Conservation (phyloP, 768 basidiomycete species). For the Phanerodontia chrysosporium region DNA sequence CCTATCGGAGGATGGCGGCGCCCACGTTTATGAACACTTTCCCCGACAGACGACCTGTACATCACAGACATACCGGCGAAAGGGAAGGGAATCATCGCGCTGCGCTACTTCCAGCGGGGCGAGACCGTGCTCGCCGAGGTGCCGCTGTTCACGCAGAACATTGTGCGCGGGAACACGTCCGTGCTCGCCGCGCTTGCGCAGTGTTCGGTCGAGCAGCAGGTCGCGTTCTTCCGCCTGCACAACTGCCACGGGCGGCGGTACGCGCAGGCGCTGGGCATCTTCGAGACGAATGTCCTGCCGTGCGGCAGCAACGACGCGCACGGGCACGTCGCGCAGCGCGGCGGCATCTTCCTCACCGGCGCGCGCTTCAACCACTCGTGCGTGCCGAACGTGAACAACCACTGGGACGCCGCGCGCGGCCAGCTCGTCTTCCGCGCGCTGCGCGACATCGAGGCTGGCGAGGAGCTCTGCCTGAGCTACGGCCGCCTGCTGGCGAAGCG, state of each 20-base stretch:
- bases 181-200: slow-evolving; percentile 17
- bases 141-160: slow-evolving; percentile 22
- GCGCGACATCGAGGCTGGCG: slow-evolving; percentile 21
- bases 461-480: slow-evolving; percentile 29
- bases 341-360: slow-evolving; percentile 25
- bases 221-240: slow-evolving; percentile 19
- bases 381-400: slow-evolving; percentile 24
- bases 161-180: slow-evolving; percentile 14
- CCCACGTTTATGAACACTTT: background rate
- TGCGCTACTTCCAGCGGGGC: slow-evolving; percentile 20
- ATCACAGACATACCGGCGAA: slow-evolving; percentile 18
- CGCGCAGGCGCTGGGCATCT: slow-evolving; percentile 23
- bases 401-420: slow-evolving; percentile 21
- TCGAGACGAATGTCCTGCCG: slow-evolving; percentile 27
- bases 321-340: slow-evolving; percentile 2
- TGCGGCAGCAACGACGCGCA: slow-evolving; percentile 7
- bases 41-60: background rate
- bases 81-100: slow-evolving; percentile 25
- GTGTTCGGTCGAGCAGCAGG: slow-evolving; percentile 21
- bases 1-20: background rate
- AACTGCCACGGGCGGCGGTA: slow-evolving; percentile 16
- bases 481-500: slow-evolving; percentile 16
- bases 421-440: slow-evolving; percentile 23
- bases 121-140: slow-evolving; percentile 21
- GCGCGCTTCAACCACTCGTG: slow-evolving; percentile 28